Percentiles rank a stretch among this genome's conserved stretches.
These are phyloP conservation scores for Yarrowia yakushimensis DNA, from an alignment of 805 yeast genomes.

Conservation along the genomic window DNA sequence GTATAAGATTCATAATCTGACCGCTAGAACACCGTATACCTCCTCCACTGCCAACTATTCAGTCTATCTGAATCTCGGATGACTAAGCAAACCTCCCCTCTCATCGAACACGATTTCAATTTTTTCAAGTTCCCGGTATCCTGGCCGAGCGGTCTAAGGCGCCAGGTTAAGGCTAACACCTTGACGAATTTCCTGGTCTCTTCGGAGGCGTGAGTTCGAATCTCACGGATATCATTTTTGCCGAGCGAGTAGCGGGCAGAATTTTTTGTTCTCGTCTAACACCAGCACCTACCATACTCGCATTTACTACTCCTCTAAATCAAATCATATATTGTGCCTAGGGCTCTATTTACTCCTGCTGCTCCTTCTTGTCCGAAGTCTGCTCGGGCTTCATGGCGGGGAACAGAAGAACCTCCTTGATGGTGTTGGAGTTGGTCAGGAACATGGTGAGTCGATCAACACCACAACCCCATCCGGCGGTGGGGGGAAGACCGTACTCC, in stretches of 20 bases:
- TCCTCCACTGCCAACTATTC: too few relatives aligned
- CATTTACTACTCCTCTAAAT: not conserved
- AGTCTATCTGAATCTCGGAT: too few relatives aligned
- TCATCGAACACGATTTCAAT: not conserved
- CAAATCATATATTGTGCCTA: not conserved
- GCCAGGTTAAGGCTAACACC: slow-evolving; percentile 26
- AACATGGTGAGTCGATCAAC: slow-evolving; percentile 98
- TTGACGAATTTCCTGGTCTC: slow-evolving; percentile 25
- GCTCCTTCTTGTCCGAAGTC: slow-evolving; percentile 19
- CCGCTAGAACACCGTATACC: too few relatives aligned
- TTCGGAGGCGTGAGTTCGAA: slow-evolving; percentile 27
- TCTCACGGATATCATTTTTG: slow-evolving; percentile 22
- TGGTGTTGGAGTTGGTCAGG: slow-evolving; percentile 91
- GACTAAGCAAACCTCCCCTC: not conserved
- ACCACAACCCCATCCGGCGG: slow-evolving; percentile 99
- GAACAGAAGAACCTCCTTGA: slow-evolving; percentile 95
- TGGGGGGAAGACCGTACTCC: slow-evolving; percentile 98
- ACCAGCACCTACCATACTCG: not conserved
- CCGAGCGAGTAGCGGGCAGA: too few relatives aligned
- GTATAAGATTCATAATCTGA: too few relatives aligned
- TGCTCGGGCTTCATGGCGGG: slow-evolving; percentile 97
- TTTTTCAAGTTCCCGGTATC: not conserved
- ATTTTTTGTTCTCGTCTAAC: too few relatives aligned
- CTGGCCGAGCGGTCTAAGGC: slow-evolving; percentile 27
- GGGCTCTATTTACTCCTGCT: not conserved